Conservation (phyloP, 495 filamentous ascomycete species). For the Penicillium turbatum region DNA sequence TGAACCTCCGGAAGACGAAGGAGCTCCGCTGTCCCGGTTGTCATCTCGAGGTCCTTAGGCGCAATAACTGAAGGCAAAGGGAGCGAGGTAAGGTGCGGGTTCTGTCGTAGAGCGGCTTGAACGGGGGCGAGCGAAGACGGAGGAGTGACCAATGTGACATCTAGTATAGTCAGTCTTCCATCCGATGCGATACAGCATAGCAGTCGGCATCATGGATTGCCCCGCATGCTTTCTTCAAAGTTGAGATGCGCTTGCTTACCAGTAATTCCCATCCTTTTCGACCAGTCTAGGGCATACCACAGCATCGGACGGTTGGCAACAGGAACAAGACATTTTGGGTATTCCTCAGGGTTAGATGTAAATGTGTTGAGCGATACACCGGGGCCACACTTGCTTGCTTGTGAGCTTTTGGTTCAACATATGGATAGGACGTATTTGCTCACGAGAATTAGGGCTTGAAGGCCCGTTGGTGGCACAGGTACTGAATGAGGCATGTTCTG, state of each 20-base stretch:
- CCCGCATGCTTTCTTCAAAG: neutral
- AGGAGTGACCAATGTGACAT: slow-evolving; percentile 80
- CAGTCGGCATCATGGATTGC: neutral
- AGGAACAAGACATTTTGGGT: slow-evolving; percentile 73
- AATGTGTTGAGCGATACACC: slow-evolving; percentile 89
- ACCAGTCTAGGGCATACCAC: slow-evolving; percentile 90
- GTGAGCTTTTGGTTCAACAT: neutral
- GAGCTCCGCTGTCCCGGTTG: slow-evolving; percentile 85
- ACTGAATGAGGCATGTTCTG: slow-evolving; percentile 15
- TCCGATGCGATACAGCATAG: neutral
- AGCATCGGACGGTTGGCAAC: slow-evolving; percentile 96
- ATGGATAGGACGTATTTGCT: neutral
- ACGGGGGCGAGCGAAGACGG: slow-evolving; percentile 68
- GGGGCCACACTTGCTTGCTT: slow-evolving; percentile 44
- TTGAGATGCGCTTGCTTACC: slow-evolving; percentile 51
- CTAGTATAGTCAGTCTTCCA: slow-evolving; percentile 36
- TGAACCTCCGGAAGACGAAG: slow-evolving; percentile 74
- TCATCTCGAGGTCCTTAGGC: slow-evolving; percentile 65
- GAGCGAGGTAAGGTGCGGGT: slow-evolving; percentile 79
- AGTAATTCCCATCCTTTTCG: slow-evolving; percentile 77
- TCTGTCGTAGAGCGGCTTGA: slow-evolving; percentile 73
- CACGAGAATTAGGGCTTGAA: slow-evolving; percentile 86
- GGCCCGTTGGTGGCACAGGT: slow-evolving; percentile 70
- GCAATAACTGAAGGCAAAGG: slow-evolving; percentile 70
- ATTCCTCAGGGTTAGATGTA: slow-evolving; percentile 78